Conservation (phyloP, 768 basidiomycete genomes). For the Auricularia sp. region DNA sequence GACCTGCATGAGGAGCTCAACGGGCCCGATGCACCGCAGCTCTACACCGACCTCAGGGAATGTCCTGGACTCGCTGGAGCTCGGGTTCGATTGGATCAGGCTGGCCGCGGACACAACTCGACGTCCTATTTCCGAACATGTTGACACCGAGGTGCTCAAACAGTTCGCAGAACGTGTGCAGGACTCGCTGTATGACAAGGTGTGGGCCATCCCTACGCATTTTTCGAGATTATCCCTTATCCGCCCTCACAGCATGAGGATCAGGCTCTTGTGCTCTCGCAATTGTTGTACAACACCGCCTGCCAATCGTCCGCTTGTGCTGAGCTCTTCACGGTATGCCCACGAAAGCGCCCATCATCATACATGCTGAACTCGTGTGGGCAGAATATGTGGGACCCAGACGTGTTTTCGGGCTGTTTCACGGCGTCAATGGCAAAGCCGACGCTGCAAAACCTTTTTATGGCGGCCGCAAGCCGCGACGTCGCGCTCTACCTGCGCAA, state of each 20-base stretch:
- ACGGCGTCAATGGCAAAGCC: slow-evolving; percentile 37
- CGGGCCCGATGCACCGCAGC: slow-evolving; percentile 56
- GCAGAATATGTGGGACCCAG: not conserved
- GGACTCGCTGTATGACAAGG: slow-evolving; percentile 48
- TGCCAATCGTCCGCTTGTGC: slow-evolving; percentile 48
- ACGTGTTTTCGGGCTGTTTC: slow-evolving; percentile 34
- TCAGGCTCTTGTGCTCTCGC: slow-evolving; percentile 52
- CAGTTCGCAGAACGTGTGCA: slow-evolving; percentile 47
- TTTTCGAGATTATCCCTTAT: not conserved
- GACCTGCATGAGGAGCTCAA: slow-evolving; percentile 74
- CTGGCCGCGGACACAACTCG: slow-evolving; percentile 41
- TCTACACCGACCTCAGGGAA: slow-evolving; percentile 52
- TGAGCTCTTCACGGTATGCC: slow-evolving; percentile 35
- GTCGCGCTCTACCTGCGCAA: not conserved
- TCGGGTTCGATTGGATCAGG: slow-evolving; percentile 45
- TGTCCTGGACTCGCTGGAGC: slow-evolving; percentile 18
- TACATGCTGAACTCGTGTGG: not conserved
- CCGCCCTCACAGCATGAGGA: slow-evolving; percentile 30
- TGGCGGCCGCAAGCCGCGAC: not conserved
- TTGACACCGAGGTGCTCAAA: slow-evolving; percentile 37
- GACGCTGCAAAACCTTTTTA: slow-evolving; percentile 28
- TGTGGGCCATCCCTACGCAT: slow-evolving; percentile 17
- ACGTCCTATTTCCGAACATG: slow-evolving; percentile 50
- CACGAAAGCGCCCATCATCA: slow-evolving; percentile 10
- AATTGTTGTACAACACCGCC: slow-evolving; percentile 51